Conservation (phyloP, 768 basidiomycete genomes). For the Boletus rubroflammeus region DNA sequence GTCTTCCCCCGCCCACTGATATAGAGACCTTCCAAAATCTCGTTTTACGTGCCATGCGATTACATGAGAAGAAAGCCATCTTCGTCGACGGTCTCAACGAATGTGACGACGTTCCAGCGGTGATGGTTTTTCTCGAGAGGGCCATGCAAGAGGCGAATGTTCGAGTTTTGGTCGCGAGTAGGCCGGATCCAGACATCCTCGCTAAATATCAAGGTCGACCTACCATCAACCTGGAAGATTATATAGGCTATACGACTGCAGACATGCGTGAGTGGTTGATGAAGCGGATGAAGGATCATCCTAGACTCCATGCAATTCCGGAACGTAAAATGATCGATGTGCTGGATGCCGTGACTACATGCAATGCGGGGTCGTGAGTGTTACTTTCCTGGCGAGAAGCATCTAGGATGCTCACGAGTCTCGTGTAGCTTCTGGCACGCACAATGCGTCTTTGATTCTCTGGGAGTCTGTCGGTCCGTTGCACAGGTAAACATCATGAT, state of each 20-base stretch:
- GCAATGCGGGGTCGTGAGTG: constrained; percentile 21
- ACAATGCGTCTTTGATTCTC: constrained; percentile 27
- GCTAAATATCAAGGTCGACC: constrained; percentile 17
- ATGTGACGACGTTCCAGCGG: constrained; percentile 19
- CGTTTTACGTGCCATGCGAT: constrained; percentile 21
- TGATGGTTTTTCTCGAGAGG: constrained; percentile 24
- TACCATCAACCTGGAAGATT: constrained; percentile 21
- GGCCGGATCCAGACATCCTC: constrained; percentile 20
- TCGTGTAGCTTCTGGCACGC: constrained; percentile 25
- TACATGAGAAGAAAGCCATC: constrained; percentile 20
- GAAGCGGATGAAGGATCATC: constrained; percentile 24
- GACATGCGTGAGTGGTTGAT: constrained; percentile 27
- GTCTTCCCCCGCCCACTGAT: constrained; percentile 19
- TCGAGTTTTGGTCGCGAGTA: constrained; percentile 23
- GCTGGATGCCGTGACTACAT: constrained; percentile 10
- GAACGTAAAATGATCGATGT: constrained; percentile 21
- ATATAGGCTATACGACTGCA: constrained; percentile 14
- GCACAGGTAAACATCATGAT: constrained; percentile 22
- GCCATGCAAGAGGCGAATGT: constrained; percentile 21
- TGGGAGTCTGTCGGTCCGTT: constrained; percentile 25
- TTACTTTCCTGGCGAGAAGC: not conserved
- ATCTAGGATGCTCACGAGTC: not conserved
- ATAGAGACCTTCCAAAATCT: constrained; percentile 12
- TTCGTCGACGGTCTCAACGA: constrained; percentile 27
- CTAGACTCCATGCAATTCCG: constrained; percentile 23